Base-by-base conservation (phyloP, 129 eudicot genomes). In the Sambucus nigra region DNA sequence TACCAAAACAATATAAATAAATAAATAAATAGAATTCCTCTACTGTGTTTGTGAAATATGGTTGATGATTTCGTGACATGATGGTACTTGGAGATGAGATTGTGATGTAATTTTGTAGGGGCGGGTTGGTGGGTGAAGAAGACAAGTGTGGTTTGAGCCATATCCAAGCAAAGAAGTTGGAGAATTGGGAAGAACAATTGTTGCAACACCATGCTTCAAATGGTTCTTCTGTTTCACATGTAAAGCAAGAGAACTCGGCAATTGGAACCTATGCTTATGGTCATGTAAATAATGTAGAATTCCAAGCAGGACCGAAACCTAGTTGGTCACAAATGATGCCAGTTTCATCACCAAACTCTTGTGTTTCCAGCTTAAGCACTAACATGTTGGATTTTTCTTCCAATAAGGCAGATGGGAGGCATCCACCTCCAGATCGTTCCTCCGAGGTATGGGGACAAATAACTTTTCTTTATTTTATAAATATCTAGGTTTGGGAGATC, bases 281-380 rank as follows among this genome's bases (percentile, higher is more conserved):
- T 7, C 62, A 63, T 21, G 51, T 61, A 5, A 65, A 64, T 29
- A 18, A 28, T 51, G 46, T 11, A 7, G 71, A 64, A 26, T 47
- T 64, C 42, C 66, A 41, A 42, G 61, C n/a, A n/a, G n/a, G 51
- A 47, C 47, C 66, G 5, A 81, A 69, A 51, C 64, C 82, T 53
- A 28, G 65, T 54, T 82, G 82, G 82, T 71, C 80, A 25, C 77
- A 63, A 38, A 77, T 75, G 75, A 70, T 76, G 55, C 75, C 80
- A 0, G 79, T 64, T 55, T 81, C 94, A 21, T 82, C 96, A 65
- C 94, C 96, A 0, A 80, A 47, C 41, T 82, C 96, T 60, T 87
- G 94, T 57, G 70, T 87, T 25, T 65, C 88, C 14, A 79, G 80
- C 58, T 53, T 82, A 49, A 75, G 79, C 66, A 86, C 61, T 69